Base-by-base conservation (phyloP, 2,329 filamentous ascomycete species). In the Alternaria viburni region DNA sequence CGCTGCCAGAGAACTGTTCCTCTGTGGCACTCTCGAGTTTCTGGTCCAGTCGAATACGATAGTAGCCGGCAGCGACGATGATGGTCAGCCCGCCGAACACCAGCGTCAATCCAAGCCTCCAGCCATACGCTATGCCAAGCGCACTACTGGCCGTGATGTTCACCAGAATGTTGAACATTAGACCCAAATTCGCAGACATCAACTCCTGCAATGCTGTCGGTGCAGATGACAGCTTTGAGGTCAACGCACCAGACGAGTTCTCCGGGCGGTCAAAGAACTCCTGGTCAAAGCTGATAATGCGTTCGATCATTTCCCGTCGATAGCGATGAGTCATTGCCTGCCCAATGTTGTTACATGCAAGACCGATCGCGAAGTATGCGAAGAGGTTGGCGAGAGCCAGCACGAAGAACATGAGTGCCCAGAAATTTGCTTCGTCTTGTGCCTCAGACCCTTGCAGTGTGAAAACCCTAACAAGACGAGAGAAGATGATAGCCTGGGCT, bases 211-310 rank as follows among this genome's bases (percentile, higher is more conserved):
- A 51, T 2, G 66, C 60, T 51, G 44, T 68, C 96, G 9, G 71
- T 93, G 0, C 65, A 51, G 19, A 69, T 50, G 19, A 51, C n/a
- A 54, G 21, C n/a, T 62, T 52, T 28, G 58, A 59, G 19, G 93
- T 97, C 72, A 97, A 83, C 2, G 93, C 91, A 68, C 95, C 95
- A 6, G 93, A 90, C 15, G 91, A 93, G 77, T 97, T 96, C 79
- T 96, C 91, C 63, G 96, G 92, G 43, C 84, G 86, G 78, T 97
- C 94, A 70, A 97, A 97, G 79, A 93, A 97, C 26, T 88, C 84
- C 46, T 97, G 93, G 65, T 97, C 94, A 79, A 97, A 94, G 65
- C 94, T 91, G 51, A 97, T 87, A 9, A 66, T 54, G 9, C 58
- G 54, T 13, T 61, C 55, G 41, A 66, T 58, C 21, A 66, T 68